A percentile compares a stretch with the other conserved stretches of the same genome.
phyloP scores from a whole-genome alignment of 2,329 filamentous ascomycete genomes.

The Exophiala sideris region DNA sequence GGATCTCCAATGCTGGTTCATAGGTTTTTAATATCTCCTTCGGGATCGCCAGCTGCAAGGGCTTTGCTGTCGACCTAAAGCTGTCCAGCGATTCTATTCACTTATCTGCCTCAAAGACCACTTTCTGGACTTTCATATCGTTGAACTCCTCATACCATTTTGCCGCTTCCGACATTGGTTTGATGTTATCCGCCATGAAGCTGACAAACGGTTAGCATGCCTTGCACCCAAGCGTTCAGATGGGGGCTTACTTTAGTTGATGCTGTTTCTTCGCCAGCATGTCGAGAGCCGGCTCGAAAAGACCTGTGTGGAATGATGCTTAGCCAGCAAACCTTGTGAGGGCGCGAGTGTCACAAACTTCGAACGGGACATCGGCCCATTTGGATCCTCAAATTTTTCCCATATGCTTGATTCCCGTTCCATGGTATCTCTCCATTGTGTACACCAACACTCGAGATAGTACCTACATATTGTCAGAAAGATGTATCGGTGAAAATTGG shows the following conservation, averaged over 20 bases:
- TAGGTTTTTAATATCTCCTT: neutral
- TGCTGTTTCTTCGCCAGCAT: slow-evolving; percentile 65
- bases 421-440: slow-evolving; percentile 70
- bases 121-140: slow-evolving; percentile 70
- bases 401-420: slow-evolving; percentile 59
- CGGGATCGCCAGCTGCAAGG: no score
- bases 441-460: slow-evolving; percentile 71
- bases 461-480: slow-evolving; percentile 23
- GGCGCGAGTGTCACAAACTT: slow-evolving; percentile 30
- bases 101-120: slow-evolving; percentile 58
- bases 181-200: slow-evolving; percentile 74
- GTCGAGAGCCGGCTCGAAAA: slow-evolving; percentile 64
- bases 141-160: slow-evolving; percentile 71
- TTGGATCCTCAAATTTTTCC: slow-evolving; percentile 69
- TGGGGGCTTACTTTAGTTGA: slow-evolving; percentile 56
- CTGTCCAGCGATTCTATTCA: slow-evolving; percentile 21
- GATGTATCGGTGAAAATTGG: no score
- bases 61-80: no score
- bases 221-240: neutral
- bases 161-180: slow-evolving; percentile 64
- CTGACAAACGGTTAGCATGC: slow-evolving; percentile 40
- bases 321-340: neutral
- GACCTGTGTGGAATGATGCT: slow-evolving; percentile 35
- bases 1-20: neutral
- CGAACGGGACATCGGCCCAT: slow-evolving; percentile 76